Base-by-base conservation (phyloP, 495 filamentous ascomycete genomes). In the Penicillium tannophilum region DNA sequence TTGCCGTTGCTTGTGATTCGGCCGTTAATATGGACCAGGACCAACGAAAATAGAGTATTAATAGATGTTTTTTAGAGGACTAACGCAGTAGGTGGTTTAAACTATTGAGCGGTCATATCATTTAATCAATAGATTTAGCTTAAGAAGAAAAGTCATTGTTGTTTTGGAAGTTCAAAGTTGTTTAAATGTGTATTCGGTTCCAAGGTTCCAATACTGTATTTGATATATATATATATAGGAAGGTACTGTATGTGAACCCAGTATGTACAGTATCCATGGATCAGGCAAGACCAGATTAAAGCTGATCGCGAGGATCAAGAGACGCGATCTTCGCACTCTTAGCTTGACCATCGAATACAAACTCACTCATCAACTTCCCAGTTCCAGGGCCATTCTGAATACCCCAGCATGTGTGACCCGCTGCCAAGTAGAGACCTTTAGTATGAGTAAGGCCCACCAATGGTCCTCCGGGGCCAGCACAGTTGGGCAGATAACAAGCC, bases 331-430 rank as follows among this genome's bases (percentile, higher is more conserved):
- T 86, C 14, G 90, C 92, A 56, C 90, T 93, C 68, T 76, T 89
- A 5, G 89, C 84, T 60, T 82, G 79, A 9, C 92, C 92, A 55
- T 95, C 91, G 65, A 93, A 88, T 5, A 95, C 77, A 72, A 94
- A 83, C 67, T 93, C 91, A 56, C 88, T 90, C 76, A 98, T 89
- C 36, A 96, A 73, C 78, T 88, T 91, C 4, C 93, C 94, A 19
- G 93, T 97, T 7, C 85, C 95, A 5, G 93, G 92, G 3, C 86
- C 92, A 79, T 98, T 98, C 72, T 97, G 93, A 51, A 98, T 96
- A 16, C 93, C 93, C 94, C 94, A 98, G 73, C 94, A 98, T 4
- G 91, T 96, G 75, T 98, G 94, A 12, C 94, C 94, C 7, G 90
- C 82, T 3, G 95, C 94, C 60, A 98, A 75, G 68, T 92, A 86